These are phyloP conservation scores for Echinochloa phyllopogon DNA, from an alignment of 176 grass and related monocot species.

Conservation along the genomic window DNA sequence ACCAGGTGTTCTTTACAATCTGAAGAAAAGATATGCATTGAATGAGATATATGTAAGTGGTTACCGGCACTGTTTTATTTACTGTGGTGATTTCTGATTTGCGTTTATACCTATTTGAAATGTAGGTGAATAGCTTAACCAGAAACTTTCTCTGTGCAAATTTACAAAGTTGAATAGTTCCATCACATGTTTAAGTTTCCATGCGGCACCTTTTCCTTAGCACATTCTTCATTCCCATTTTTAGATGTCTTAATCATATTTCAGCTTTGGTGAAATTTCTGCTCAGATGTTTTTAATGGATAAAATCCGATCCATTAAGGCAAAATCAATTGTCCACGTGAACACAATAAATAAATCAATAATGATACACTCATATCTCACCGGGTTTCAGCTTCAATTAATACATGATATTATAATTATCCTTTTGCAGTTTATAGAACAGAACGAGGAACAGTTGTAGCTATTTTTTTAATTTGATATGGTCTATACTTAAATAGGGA, in stretches of 20 bases:
- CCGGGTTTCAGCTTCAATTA: constrained; percentile 2
- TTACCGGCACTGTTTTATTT: constrained; percentile 15
- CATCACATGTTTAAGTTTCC: not conserved
- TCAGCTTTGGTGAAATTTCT: not conserved
- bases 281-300: too few species aligned
- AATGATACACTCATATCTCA: constrained; percentile 6
- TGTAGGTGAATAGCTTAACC: not conserved
- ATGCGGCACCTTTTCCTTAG: not conserved
- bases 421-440: constrained; percentile 1
- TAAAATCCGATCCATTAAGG: not conserved
- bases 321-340: constrained; percentile 17
- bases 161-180: not conserved
- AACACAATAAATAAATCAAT: too few species aligned
- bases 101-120: not conserved
- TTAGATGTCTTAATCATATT: not conserved
- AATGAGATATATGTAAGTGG: constrained; percentile 95
- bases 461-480: not conserved
- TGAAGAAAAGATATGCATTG: constrained; percentile 90
- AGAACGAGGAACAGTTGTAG: not conserved
- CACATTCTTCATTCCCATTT: not conserved
- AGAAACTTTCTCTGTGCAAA: constrained; percentile 9
- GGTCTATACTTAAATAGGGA: not conserved
- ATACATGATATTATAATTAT: not conserved
- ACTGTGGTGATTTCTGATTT: constrained; percentile 19
- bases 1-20: constrained; percentile 95